These are phyloP conservation scores for Cadophora sp. DNA, from an alignment of 2,329 filamentous ascomycete genomes.

Conservation along the genomic window DNA sequence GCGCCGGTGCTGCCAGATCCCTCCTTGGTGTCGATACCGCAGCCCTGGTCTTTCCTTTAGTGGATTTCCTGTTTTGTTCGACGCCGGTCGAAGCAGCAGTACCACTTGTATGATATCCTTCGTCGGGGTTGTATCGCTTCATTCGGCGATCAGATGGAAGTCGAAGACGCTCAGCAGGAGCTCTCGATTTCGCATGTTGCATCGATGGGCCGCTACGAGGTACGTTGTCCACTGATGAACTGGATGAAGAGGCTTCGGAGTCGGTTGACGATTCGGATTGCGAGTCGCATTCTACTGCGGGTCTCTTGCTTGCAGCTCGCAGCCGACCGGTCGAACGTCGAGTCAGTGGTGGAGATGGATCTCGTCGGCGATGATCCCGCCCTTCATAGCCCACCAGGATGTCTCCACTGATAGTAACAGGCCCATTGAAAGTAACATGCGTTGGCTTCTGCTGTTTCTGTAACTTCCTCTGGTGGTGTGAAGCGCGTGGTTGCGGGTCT, in stretches of 20 bases:
- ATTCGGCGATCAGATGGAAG: neutral
- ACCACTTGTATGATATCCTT: neutral
- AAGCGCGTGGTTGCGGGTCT: neutral
- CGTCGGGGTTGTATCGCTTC: neutral
- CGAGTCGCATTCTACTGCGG: neutral
- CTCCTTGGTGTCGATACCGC: neutral
- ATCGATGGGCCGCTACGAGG: neutral
- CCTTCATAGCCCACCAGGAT: neutral
- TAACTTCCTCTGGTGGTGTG: neutral
- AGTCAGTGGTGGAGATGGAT: neutral
- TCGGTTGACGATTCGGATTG: neutral
- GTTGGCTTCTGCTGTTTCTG: slow-evolving; percentile 4
- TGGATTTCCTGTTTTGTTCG: neutral
- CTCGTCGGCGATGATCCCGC: neutral
- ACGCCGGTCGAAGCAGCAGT: neutral
- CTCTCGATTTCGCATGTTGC: neutral
- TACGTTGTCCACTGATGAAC: neutral
- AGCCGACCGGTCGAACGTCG: neutral
- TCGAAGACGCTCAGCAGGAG: neutral
- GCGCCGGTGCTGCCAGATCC: neutral
- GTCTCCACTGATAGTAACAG: neutral
- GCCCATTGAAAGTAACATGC: neutral
- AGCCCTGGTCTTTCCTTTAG: neutral
- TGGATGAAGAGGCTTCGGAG: neutral
- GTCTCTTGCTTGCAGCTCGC: neutral